A percentile compares a stretch with the other conserved stretches of the same genome.
phyloP scores from a whole-genome alignment of 768 basidiomycete genomes.

The Boletus sp. region DNA sequence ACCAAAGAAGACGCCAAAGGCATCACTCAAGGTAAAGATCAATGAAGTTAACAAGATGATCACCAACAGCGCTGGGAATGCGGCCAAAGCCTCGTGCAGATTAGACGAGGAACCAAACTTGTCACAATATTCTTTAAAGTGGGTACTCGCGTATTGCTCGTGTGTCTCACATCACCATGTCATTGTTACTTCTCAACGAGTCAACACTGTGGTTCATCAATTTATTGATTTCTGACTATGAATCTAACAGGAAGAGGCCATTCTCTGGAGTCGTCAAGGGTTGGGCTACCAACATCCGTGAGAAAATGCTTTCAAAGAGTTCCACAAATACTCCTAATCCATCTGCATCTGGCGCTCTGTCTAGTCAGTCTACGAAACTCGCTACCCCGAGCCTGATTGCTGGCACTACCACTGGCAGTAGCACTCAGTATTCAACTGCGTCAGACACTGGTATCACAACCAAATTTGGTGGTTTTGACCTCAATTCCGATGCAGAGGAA shows the following conservation, averaged over 20 bases:
- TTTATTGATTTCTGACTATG: conserved; percentile 1
- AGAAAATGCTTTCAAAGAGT: background rate
- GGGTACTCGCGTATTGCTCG: background rate
- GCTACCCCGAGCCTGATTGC: too few relatives aligned
- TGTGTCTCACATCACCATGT: background rate
- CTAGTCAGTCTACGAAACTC: background rate
- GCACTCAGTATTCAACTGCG: background rate
- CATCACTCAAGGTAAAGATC: background rate
- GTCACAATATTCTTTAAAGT: conserved; percentile 8
- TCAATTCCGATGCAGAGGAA: background rate
- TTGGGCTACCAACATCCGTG: background rate
- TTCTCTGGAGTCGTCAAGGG: background rate
- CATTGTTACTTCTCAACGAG: conserved; percentile 4
- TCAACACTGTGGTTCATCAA: background rate
- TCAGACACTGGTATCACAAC: background rate
- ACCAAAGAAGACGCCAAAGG: background rate
- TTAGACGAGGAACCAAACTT: background rate
- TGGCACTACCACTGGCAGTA: background rate
- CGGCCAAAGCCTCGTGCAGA: background rate
- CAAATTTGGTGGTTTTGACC: background rate
- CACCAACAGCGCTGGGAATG: too few relatives aligned
- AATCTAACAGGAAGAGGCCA: background rate
- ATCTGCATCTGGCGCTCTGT: background rate
- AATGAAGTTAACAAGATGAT: background rate
- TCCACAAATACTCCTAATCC: background rate